phyloP scores from a whole-genome alignment of 805 yeast species.

The Debaryomyces castellii region DNA sequence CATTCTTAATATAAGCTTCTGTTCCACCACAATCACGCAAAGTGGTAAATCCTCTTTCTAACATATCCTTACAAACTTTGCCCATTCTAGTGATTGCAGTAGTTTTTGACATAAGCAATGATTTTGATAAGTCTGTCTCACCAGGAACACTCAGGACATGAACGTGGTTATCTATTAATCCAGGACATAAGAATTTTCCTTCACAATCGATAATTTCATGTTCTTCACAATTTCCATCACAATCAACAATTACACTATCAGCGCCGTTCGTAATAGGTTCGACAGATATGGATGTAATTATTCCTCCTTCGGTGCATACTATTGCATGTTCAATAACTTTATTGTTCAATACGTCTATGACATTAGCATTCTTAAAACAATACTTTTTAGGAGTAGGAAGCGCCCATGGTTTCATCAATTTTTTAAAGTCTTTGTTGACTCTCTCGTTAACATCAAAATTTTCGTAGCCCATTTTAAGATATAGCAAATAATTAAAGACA shows the following conservation, averaged over 20 bases:
- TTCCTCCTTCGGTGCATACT: constrained; percentile 17
- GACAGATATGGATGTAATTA: constrained; percentile 8
- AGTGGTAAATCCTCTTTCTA: constrained; percentile 17
- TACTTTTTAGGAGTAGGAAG: constrained; percentile 16
- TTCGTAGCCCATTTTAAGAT: not conserved
- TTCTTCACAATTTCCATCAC: constrained; percentile 1
- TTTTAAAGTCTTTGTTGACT: constrained; percentile 16
- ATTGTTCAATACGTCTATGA: constrained; percentile 17
- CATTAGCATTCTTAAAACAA: constrained; percentile 15
- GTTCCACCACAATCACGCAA: constrained; percentile 14
- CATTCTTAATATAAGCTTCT: constrained; percentile 17
- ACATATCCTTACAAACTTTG: constrained; percentile 13
- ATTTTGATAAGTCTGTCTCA: constrained; percentile 15
- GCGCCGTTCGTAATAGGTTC: not conserved
- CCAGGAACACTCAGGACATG: constrained; percentile 22
- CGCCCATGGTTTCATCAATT: constrained; percentile 20
- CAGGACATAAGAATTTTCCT: constrained; percentile 24
- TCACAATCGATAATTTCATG: constrained; percentile 15
- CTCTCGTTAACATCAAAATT: constrained; percentile 23
- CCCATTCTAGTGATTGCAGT: constrained; percentile 20
- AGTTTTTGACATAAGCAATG: constrained; percentile 15
- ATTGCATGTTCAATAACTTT: constrained; percentile 9
- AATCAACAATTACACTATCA: not conserved
- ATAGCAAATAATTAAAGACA: not conserved
- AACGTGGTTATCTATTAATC: constrained; percentile 24